Evolutionary conservation across 2,329 filamentous ascomycete species (phyloP).

Genomic region (Neofusicoccum cordaticola): DNA sequence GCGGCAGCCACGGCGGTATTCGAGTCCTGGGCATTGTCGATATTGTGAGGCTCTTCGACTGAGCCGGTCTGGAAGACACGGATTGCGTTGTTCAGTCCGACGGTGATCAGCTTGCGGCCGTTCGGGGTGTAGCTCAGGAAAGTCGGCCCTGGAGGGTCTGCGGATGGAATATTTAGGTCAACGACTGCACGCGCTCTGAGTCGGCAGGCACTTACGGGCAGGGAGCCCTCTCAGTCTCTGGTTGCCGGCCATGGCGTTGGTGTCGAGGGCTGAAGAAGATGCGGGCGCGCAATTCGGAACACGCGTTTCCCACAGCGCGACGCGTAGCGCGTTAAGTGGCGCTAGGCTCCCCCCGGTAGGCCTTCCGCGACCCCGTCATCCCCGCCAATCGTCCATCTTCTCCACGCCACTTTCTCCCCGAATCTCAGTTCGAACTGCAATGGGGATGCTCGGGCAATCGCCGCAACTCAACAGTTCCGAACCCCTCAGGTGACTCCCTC

Average conservation of each 20-base stretch:
- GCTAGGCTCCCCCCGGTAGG: not conserved
- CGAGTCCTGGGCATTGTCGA: constrained; percentile 86
- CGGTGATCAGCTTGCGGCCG: constrained; percentile 82
- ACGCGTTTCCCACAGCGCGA: not conserved
- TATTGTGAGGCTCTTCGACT: constrained; percentile 86
- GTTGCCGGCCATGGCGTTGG: constrained; percentile 22
- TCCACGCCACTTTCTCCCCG: not conserved
- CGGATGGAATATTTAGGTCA: not conserved
- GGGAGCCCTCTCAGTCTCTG: constrained; percentile 29
- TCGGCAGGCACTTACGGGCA: constrained; percentile 28
- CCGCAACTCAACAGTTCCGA: too few relatives aligned
- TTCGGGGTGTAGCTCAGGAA: constrained; percentile 87
- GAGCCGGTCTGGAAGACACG: constrained; percentile 89
- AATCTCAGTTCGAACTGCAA: not conserved
- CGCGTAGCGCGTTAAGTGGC: constrained; percentile 7
- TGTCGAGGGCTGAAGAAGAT: not conserved
- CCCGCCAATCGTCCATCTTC: not conserved
- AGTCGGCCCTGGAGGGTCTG: constrained; percentile 81
- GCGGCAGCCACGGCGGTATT: constrained; percentile 76
- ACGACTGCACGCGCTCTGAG: not conserved
- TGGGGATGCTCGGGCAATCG: not conserved
- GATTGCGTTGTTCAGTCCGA: constrained; percentile 89
- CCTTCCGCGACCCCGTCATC: not conserved
- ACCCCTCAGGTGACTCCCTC: not conserved
- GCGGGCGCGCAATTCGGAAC: not conserved